These are phyloP conservation scores for Chamaecrista fasciculata DNA, from an alignment of 306 rosid genomes.

Conservation along the genomic window DNA sequence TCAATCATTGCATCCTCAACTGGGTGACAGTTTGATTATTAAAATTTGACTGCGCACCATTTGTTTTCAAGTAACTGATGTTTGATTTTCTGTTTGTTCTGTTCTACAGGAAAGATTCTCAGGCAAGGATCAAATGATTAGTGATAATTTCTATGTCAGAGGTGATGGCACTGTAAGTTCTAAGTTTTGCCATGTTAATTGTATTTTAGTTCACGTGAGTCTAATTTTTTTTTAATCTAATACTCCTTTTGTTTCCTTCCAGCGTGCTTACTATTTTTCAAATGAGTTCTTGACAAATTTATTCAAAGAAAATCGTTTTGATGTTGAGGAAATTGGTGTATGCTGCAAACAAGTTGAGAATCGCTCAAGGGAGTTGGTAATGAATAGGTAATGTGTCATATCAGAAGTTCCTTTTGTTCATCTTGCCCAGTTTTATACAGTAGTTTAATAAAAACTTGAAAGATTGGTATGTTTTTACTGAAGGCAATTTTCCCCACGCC, in stretches of 20 bases:
- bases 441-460: background rate
- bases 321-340: constrained; percentile 56
- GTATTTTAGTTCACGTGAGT: constrained; percentile 1
- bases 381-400: constrained; percentile 68
- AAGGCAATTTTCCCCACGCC: background rate
- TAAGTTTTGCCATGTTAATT: constrained; percentile 14
- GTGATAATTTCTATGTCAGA: constrained; percentile 86
- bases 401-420: background rate
- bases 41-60: constrained; percentile 8
- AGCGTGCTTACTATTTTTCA: constrained; percentile 95
- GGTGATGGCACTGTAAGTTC: constrained; percentile 94
- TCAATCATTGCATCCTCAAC: background rate
- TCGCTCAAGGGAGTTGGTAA: constrained; percentile 75
- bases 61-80: constrained; percentile 4
- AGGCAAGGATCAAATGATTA: constrained; percentile 82
- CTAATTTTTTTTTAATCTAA: constrained; percentile 26
- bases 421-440: constrained; percentile 1
- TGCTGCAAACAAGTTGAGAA: constrained; percentile 97
- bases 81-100: constrained; percentile 20
- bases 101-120: constrained; percentile 73
- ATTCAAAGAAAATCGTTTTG: constrained; percentile 81
- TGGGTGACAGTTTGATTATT: constrained; percentile 8
- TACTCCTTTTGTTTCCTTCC: constrained; percentile 32
- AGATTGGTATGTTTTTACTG: constrained; percentile 10
- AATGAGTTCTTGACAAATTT: constrained; percentile 74